Percentiles rank a stretch among this genome's conserved stretches.
Evolutionary conservation across 2,329 filamentous ascomycete species (phyloP).

Genomic region (Plectosphaerella plurivora): DNA sequence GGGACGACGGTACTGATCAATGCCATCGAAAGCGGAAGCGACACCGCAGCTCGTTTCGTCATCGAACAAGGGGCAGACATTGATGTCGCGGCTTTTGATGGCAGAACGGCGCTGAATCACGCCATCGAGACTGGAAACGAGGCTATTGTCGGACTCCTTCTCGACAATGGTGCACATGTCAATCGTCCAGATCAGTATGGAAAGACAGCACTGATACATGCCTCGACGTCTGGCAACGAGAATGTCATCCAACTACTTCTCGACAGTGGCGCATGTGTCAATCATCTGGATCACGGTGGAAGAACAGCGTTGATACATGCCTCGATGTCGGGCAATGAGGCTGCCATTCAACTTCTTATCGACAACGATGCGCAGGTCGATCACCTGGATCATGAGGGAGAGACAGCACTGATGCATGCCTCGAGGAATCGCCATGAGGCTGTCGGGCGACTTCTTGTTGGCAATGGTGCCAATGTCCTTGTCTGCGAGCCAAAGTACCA

Average conservation of each 20-base stretch:
- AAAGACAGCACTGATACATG: no score
- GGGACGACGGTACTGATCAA: neutral
- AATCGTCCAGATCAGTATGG: neutral
- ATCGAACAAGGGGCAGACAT: slow-evolving; percentile 8
- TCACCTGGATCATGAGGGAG: neutral
- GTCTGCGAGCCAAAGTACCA: no score
- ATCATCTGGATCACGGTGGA: neutral
- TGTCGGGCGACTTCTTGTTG: no score
- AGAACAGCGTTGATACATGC: neutral
- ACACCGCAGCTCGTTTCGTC: slow-evolving; percentile 1
- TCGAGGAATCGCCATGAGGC: no score
- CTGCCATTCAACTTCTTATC: neutral
- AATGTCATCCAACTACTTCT: neutral
- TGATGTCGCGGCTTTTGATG: slow-evolving; percentile 7
- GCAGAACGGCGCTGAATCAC: neutral
- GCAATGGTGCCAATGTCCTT: no score
- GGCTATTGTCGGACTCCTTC: neutral
- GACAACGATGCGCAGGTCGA: neutral
- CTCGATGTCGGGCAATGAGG: neutral
- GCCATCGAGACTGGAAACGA: no score
- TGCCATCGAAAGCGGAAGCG: slow-evolving; percentile 11
- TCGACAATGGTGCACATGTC: neutral
- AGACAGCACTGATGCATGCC: neutral
- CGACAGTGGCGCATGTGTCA: neutral
- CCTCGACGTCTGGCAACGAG: no score